phyloP scores from a whole-genome alignment of 768 basidiomycete species.

The Termitomyces sp. region DNA sequence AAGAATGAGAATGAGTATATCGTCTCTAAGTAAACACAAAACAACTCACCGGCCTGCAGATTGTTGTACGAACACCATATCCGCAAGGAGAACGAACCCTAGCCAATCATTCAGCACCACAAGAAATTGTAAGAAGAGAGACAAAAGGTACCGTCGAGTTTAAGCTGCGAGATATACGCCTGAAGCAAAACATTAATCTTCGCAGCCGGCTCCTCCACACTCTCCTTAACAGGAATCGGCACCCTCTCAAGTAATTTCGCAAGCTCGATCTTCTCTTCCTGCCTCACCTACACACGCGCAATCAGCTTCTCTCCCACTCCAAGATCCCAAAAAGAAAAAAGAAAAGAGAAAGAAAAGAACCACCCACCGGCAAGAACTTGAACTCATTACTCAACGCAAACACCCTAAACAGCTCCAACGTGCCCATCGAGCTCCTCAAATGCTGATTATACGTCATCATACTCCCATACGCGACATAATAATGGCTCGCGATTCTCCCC shows the following conservation, averaged over 20 bases:
- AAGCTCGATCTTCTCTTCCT: slow-evolving; percentile 79
- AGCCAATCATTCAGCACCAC: not conserved
- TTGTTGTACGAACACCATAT: slow-evolving; percentile 97
- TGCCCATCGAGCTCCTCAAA: slow-evolving; percentile 79
- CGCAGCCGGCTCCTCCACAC: slow-evolving; percentile 92
- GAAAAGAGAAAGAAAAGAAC: slow-evolving; percentile 13
- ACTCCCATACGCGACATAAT: slow-evolving; percentile 91
- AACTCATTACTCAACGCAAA: slow-evolving; percentile 97
- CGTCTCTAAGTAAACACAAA: not conserved
- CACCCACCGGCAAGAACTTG: slow-evolving; percentile 78
- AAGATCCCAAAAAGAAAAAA: not conserved
- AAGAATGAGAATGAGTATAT: not conserved
- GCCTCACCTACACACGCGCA: slow-evolving; percentile 15
- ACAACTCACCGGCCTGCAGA: slow-evolving; percentile 79
- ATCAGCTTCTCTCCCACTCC: not conserved
- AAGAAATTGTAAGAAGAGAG: not conserved
- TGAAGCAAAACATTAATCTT: slow-evolving; percentile 97
- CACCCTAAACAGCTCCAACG: slow-evolving; percentile 88
- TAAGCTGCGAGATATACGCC: slow-evolving; percentile 90
- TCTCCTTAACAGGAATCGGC: slow-evolving; percentile 95
- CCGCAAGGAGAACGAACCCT: slow-evolving; percentile 83
- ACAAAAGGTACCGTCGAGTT: slow-evolving; percentile 66
- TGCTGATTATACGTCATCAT: slow-evolving; percentile 98
- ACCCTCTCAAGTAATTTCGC: slow-evolving; percentile 89
- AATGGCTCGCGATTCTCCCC: slow-evolving; percentile 91